Percentiles rank a stretch among this genome's conserved stretches.
Conservation (phyloP, 305 asterid species). For the Fraxinus velutina region DNA sequence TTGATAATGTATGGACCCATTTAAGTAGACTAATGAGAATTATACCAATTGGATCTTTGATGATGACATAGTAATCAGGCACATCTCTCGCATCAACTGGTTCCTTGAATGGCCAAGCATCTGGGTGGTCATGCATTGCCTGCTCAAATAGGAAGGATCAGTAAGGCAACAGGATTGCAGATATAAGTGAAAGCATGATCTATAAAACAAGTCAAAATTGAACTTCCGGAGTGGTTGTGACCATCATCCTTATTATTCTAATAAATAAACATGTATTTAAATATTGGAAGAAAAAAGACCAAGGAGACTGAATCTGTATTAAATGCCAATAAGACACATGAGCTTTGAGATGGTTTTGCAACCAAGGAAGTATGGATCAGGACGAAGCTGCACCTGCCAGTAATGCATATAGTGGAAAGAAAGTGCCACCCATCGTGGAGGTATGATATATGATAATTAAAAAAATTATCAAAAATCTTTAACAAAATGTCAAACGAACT, state of each 20-base stretch:
- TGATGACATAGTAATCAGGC: conserved; percentile 92
- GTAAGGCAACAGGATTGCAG: conserved; percentile 6
- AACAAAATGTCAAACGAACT: background rate
- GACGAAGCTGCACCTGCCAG: background rate
- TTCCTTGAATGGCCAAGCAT: conserved; percentile 97
- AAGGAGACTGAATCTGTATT: background rate
- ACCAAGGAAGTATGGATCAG: background rate
- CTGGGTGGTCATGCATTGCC: conserved; percentile 92
- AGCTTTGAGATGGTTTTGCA: background rate
- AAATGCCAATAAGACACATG: background rate
- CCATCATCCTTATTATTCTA: background rate
- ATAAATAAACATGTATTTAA: background rate
- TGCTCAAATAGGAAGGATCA: conserved; percentile 37
- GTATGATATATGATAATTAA: background rate
- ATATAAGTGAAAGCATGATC: background rate
- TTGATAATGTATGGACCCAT: background rate
- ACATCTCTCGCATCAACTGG: conserved; percentile 97
- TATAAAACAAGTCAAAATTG: background rate
- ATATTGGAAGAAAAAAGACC: background rate
- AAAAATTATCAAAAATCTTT: background rate
- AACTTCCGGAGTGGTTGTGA: background rate
- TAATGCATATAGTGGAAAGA: background rate
- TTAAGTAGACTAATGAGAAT: background rate
- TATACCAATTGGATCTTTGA: conserved; percentile 91
- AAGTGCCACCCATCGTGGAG: background rate